Percentiles rank a stretch among this genome's conserved stretches.
These are phyloP conservation scores for Ophiostoma perfectum DNA, from an alignment of 2,329 filamentous ascomycete species.

Conservation along the genomic window DNA sequence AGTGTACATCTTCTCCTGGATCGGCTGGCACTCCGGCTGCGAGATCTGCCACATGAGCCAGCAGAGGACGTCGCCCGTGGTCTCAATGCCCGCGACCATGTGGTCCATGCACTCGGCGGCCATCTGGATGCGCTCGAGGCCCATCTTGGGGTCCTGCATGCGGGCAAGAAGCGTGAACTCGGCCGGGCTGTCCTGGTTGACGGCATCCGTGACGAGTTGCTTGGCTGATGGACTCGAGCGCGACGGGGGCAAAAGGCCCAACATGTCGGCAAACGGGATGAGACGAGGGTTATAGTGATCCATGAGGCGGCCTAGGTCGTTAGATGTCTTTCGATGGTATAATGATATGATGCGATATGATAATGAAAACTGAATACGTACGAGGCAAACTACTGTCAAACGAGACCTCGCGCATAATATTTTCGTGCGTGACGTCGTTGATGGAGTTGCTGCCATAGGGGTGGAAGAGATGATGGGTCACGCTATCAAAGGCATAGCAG, in stretches of 20 bases:
- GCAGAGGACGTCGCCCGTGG: constrained; percentile 62
- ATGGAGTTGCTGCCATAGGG: constrained; percentile 59
- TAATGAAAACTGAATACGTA: not conserved
- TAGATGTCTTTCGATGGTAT: constrained; percentile 15
- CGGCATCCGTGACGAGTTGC: constrained; percentile 51
- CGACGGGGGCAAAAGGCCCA: constrained; percentile 47
- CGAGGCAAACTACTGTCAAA: constrained; percentile 60
- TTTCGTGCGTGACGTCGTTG: constrained; percentile 48
- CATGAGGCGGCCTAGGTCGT: constrained; percentile 46
- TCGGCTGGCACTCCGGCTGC: constrained; percentile 45
- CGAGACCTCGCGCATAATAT: constrained; percentile 63
- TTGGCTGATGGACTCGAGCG: constrained; percentile 55
- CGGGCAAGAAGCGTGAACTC: constrained; percentile 54
- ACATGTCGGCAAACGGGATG: constrained; percentile 40
- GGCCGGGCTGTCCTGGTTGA: constrained; percentile 41
- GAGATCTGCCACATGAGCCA: constrained; percentile 59
- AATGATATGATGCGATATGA: not conserved
- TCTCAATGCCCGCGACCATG: constrained; percentile 66
- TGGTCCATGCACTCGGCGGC: constrained; percentile 62
- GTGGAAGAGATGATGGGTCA: constrained; percentile 63
- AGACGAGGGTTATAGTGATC: constrained; percentile 51
- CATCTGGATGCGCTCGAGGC: constrained; percentile 48
- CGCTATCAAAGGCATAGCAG: constrained; percentile 63
- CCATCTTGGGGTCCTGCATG: constrained; percentile 40
- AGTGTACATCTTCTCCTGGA: constrained; percentile 48